Conservation (phyloP, 208 protist species). For the Phytomonas serpens region DNA sequence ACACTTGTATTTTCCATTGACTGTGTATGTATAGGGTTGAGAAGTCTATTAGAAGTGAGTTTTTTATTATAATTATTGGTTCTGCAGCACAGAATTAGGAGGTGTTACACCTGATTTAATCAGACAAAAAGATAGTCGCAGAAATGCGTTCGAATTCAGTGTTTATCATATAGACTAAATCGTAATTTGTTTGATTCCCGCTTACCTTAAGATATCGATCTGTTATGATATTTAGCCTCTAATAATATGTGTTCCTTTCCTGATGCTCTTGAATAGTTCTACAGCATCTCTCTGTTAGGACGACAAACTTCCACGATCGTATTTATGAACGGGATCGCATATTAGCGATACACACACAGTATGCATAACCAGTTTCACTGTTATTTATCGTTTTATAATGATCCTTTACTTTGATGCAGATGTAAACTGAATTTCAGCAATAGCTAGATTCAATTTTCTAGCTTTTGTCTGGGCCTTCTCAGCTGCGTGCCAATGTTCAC, state of each 20-base stretch:
- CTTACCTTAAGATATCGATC: constrained; percentile 66
- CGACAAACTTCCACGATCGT: neutral
- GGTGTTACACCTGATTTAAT: neutral
- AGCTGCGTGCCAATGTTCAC: neutral
- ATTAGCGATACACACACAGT: neutral
- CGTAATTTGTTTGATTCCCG: constrained; percentile 38
- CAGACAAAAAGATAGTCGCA: neutral
- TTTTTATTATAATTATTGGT: constrained; percentile 49
- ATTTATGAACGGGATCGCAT: neutral
- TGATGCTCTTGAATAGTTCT: constrained; percentile 77
- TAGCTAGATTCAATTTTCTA: neutral
- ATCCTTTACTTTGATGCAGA: neutral
- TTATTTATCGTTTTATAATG: neutral
- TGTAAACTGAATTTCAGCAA: neutral
- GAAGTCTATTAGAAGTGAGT: constrained; percentile 72
- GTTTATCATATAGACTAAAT: constrained; percentile 72
- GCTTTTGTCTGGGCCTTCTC: neutral
- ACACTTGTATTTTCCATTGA: constrained; percentile 81
- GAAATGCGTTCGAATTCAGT: constrained; percentile 63
- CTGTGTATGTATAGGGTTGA: constrained; percentile 76
- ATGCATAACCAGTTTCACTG: neutral
- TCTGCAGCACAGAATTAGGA: constrained; percentile 5
- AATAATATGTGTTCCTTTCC: constrained; percentile 63
- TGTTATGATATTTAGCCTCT: constrained; percentile 50
- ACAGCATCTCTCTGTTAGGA: constrained; percentile 16